Evolutionary conservation across 257 asterid genomes (phyloP), one percentile per base, ranked within the genome.

Genomic region (Cynanchum wilfordii): DNA sequence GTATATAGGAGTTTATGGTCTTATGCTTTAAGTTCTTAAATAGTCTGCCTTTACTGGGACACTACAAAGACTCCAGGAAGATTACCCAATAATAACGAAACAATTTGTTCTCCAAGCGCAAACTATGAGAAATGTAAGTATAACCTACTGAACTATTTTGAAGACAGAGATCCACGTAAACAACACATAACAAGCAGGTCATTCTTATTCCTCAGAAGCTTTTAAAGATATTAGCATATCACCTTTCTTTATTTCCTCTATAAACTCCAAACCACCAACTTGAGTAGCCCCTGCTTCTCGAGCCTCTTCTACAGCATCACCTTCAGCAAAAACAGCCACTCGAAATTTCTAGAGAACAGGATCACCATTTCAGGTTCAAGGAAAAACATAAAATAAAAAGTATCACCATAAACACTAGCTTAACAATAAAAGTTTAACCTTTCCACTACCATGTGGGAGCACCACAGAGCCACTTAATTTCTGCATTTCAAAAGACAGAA

Each of bases 251-350:
- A 94, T 89, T 76, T 78, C 81, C 74, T 92, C 96, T 76, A 91
- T 85, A 73, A 94, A 89, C 54, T 94, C 99, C n/a, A 87, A 84
- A 71, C 99, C 99, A 55, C 99, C 99, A 74, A 91, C 96, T 78
- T 89, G 73, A 77, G 91, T 89, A 62, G 99, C 99, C 71, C 99
- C 97, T 9, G 99, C 95, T 19, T 84, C 96, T 80, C 90, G 87
- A 69, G 99, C 99, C 79, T 94, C 97, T 75, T 85, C 96, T 75
- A 97, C 99, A 72, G 91, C 93, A 80, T 95, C 89, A 81, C 99
- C 99, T 85, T 94, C 99, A 62, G 99, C 98, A 85, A 94, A 94
- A 74, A 86, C 98, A 85, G 93, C 93, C 75, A 94, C 93, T 44
- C 89, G 81, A 76, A 82, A 84, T 70, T 87, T 82, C 99, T 94